Evolutionary conservation across 1,284 basidiomycete species (phyloP).

Genomic region (Sparassis latifolia): DNA sequence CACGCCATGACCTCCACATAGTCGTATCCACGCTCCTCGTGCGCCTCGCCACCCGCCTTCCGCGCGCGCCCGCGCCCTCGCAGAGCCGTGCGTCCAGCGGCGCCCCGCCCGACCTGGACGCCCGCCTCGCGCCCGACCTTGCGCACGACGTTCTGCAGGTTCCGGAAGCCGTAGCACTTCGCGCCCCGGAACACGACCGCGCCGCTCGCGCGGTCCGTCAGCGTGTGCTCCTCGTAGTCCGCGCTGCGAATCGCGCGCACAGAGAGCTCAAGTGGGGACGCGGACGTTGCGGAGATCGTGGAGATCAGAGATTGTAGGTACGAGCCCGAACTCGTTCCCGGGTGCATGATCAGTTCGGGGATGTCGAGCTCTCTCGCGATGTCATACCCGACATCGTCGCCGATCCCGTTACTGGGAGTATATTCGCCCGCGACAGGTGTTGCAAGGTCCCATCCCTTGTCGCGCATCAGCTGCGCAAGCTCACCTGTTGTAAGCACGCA

Average conservation of each 20-base stretch:
- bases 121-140: constrained; percentile 87
- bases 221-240: constrained; percentile 62
- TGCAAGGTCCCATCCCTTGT: constrained; percentile 77
- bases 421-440: constrained; percentile 41
- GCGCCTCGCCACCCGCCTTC: constrained; percentile 26
- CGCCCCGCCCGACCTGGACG: constrained; percentile 62
- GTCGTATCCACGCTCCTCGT: constrained; percentile 68
- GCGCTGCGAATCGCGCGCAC: constrained; percentile 55
- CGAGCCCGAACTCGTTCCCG: constrained; percentile 89
- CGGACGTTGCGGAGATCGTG: constrained; percentile 36
- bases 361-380: constrained; percentile 27
- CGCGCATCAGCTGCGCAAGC: constrained; percentile 80
- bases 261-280: constrained; percentile 44
- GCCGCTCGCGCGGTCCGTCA: constrained; percentile 40
- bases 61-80: constrained; percentile 26
- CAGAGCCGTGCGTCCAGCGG: constrained; percentile 47
- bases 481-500: constrained; percentile 98
- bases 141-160: constrained; percentile 94
- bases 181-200: constrained; percentile 85
- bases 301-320: constrained; percentile 80
- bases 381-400: background rate
- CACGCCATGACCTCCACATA: constrained; percentile 99
- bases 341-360: constrained; percentile 73
- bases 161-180: constrained; percentile 96
- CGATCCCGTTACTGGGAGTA: constrained; percentile 5